phyloP scores from a whole-genome alignment of 768 basidiomycete genomes.

The Lactarius indigo region DNA sequence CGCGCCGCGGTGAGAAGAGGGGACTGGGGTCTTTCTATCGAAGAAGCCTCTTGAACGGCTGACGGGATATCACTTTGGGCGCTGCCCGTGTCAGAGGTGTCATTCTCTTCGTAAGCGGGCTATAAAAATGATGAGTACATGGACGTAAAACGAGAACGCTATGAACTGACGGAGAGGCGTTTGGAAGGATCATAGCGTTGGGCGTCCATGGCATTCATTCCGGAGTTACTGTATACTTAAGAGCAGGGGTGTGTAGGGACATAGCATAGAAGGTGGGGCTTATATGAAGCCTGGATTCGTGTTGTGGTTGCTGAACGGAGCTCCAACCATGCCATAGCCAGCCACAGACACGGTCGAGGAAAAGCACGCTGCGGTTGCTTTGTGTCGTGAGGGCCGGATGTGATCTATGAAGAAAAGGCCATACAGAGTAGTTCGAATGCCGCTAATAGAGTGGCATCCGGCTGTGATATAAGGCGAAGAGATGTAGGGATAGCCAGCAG shows the following conservation, averaged over 20 bases:
- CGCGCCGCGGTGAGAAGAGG: neutral
- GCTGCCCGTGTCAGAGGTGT: neutral
- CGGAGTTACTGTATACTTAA: neutral
- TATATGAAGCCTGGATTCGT: neutral
- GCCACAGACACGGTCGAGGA: conserved; percentile 12
- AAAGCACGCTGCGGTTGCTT: conserved; percentile 1
- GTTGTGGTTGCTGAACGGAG: conserved; percentile 10
- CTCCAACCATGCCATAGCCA: conserved; percentile 6
- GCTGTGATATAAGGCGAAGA: conserved; percentile 20
- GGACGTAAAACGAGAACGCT: neutral
- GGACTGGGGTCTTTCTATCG: neutral
- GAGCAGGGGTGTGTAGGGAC: neutral
- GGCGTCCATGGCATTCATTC: conserved; percentile 12
- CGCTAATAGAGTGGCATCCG: conserved; percentile 7
- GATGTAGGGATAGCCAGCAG: conserved; percentile 6
- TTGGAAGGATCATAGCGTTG: conserved; percentile 18
- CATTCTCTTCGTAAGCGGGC: conserved; percentile 6
- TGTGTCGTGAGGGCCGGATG: neutral
- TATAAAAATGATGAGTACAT: neutral
- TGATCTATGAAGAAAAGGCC: neutral
- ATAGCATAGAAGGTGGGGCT: neutral
- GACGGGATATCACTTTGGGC: neutral
- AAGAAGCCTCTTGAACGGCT: conserved; percentile 1
- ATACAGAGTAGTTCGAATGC: conserved; percentile 13
- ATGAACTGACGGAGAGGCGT: conserved; percentile 10